Conservation (phyloP, 768 basidiomycete species). For the Termitomyces sp. region DNA sequence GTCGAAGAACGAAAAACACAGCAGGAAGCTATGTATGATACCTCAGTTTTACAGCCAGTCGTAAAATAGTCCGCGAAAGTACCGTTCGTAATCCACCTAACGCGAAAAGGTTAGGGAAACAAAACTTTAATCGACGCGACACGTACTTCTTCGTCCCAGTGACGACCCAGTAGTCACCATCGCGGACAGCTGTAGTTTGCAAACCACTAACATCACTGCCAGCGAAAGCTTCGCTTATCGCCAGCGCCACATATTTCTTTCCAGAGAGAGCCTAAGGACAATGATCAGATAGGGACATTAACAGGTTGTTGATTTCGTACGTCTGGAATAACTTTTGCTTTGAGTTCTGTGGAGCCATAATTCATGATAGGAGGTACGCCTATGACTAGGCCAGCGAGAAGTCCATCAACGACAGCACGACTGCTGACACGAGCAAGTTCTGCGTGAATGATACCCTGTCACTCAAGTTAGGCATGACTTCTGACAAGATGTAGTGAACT, state of each 20-base stretch:
- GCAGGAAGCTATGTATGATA: conserved; percentile 13
- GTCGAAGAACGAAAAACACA: neutral
- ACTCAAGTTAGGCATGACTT: neutral
- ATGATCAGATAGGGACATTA: neutral
- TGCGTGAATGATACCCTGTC: conserved; percentile 68
- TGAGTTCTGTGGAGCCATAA: conserved; percentile 72
- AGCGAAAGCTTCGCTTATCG: conserved; percentile 92
- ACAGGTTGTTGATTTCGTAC: conserved; percentile 25
- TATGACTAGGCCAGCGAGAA: conserved; percentile 78
- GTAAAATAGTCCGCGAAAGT: conserved; percentile 83
- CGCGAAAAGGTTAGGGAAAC: neutral
- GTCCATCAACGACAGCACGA: conserved; percentile 83
- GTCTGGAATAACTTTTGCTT: conserved; percentile 65
- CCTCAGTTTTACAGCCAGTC: conserved; percentile 69
- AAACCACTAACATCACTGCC: conserved; percentile 82
- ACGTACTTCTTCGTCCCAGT: conserved; percentile 89
- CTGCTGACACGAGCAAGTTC: conserved; percentile 83
- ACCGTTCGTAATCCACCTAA: conserved; percentile 87
- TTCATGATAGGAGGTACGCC: conserved; percentile 89
- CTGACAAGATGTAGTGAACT: neutral
- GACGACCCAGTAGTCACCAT: conserved; percentile 84
- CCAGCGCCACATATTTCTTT: conserved; percentile 83
- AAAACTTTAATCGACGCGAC: neutral
- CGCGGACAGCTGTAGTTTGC: conserved; percentile 79
- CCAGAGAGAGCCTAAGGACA: conserved; percentile 43